phyloP scores from a whole-genome alignment of 495 filamentous ascomycete genomes.

The Talaromyces liani region DNA sequence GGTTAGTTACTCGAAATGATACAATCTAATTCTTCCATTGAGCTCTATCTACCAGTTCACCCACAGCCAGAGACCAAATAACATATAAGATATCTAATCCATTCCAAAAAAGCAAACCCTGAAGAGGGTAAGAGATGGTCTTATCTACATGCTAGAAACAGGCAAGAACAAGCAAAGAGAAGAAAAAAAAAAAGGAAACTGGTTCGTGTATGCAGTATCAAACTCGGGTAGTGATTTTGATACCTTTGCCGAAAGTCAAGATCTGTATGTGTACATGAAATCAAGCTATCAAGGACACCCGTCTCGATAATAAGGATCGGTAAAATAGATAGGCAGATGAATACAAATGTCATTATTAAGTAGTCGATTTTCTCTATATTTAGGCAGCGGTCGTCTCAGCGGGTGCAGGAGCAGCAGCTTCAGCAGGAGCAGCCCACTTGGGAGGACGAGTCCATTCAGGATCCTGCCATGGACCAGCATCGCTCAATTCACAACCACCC shows the following conservation, averaged over 20 bases:
- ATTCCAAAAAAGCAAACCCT: not conserved
- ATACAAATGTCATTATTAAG: slow-evolving; percentile 4
- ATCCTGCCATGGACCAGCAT: slow-evolving; percentile 90
- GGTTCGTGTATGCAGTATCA: not conserved
- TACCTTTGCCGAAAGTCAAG: not conserved
- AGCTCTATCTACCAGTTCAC: not conserved
- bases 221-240: not conserved
- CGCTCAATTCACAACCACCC: slow-evolving; percentile 81
- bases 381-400: slow-evolving; percentile 23
- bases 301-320: not conserved
- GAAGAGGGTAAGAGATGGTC: not conserved
- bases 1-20: not conserved
- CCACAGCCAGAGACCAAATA: not conserved
- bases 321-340: not conserved
- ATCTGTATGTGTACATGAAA: not conserved
- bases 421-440: slow-evolving; percentile 50
- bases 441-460: slow-evolving; percentile 59
- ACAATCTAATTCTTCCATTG: not conserved
- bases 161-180: not conserved
- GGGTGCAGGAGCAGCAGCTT: not conserved
- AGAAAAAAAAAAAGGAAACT: slow-evolving; percentile 4
- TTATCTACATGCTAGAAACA: not conserved
- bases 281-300: too few species aligned
- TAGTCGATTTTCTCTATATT: not conserved
- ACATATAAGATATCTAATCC: not conserved